These are phyloP conservation scores for Myriosclerotinia curreyana DNA, from an alignment of 2,329 filamentous ascomycete genomes.

Conservation along the genomic window DNA sequence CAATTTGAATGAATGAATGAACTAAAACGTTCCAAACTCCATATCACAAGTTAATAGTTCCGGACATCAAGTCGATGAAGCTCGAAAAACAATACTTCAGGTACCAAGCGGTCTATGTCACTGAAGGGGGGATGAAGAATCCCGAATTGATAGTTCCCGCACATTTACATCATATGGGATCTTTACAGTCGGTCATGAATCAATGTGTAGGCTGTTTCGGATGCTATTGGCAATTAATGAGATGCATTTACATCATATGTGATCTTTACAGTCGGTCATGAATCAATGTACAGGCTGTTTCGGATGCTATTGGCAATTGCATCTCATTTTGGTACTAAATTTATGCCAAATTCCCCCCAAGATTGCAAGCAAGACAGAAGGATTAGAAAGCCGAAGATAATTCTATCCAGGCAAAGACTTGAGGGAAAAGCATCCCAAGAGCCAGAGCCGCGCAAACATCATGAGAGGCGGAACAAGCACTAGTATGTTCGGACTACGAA, in stretches of 20 bases:
- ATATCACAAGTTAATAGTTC: neutral
- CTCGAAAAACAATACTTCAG: neutral
- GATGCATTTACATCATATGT: neutral
- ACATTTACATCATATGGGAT: neutral
- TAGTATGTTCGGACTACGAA: no score
- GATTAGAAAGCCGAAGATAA: no score
- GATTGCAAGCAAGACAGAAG: neutral
- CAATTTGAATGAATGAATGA: neutral
- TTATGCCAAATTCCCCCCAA: neutral
- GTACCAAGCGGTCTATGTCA: neutral
- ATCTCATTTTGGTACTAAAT: neutral
- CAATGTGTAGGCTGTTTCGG: no score
- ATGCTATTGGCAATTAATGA: no score
- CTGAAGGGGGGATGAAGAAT: neutral
- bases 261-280: neutral
- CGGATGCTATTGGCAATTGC: no score
- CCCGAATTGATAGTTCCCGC: neutral
- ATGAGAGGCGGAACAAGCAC: no score
- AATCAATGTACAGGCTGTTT: no score
- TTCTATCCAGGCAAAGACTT: no score
- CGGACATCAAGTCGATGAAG: neutral
- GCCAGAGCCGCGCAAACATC: no score
- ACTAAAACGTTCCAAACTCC: neutral
- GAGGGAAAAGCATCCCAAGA: no score
- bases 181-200: no score